Evolutionary conservation across 352 stramenopile genomes (phyloP), one percentile per base, ranked within the genome.

Genomic region (Phytopythium oedochilum): DNA sequence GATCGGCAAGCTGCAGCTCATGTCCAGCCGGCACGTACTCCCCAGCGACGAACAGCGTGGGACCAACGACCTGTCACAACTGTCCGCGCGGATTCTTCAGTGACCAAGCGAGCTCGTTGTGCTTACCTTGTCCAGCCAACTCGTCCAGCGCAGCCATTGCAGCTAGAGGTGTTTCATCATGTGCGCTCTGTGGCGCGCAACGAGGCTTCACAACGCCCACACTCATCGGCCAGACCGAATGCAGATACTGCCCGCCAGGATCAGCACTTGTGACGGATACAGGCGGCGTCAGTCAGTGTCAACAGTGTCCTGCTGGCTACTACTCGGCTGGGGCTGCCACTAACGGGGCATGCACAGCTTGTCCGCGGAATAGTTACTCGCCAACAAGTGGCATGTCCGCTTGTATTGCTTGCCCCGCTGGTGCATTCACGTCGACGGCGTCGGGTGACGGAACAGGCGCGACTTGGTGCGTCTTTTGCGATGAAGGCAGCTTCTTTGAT

Each of bases 21-120:
- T 92, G 78, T 32, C 39, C 61, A 1, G 61, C 68, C 11, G 82
- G 82, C 0, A 71, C 71, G 28, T 89, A 79, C 28, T 73, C 63
- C 0, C 71, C 82, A 22, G 65, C 47, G 31, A 69, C 46, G 5
- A 53, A 32, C 23, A 20, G 20, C 10, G 7, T 29, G 15, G 72
- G 76, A 2, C 77, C 71, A 10, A 54, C 59, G 0, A 39, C 57
- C 0, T 92, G 82, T 31, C 79, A 74, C 25, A 56, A 68, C 20
- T 92, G 82, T 38, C 77, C 78, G 0, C 55, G 61, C 49, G 82
- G 82, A 6, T 86, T 83, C 56, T 87, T 73, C 65, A 89, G 78
- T 47, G 70, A 75, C 48, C n/a, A 22, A 3, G 63, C 68, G 1
- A 61, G 60, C 14, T 50, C 59, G 0, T 29, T 22, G 5, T 92